Conservation (phyloP, 2,329 filamentous ascomycete genomes). For the Cryphonectria japonica region DNA sequence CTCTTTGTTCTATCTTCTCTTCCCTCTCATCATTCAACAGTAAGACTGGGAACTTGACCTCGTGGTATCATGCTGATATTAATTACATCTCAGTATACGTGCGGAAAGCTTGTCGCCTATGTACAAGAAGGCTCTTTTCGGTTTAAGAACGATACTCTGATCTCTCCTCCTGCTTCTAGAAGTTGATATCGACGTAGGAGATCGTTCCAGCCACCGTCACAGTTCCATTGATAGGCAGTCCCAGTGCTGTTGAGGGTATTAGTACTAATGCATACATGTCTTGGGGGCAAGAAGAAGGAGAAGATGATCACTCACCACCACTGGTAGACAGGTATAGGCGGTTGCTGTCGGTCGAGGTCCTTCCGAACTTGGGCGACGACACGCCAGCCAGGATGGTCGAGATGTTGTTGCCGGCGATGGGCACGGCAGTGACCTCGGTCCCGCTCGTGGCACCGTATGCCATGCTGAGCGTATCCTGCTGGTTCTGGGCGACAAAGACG, state of each 20-base stretch:
- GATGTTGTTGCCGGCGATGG: slow-evolving; percentile 15
- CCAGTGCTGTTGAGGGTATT: slow-evolving; percentile 1
- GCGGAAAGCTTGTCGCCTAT: background rate
- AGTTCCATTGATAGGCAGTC: slow-evolving; percentile 14
- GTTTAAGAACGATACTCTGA: background rate
- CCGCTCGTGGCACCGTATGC: background rate
- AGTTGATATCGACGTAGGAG: slow-evolving; percentile 18
- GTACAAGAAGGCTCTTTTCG: background rate
- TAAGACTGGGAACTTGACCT: background rate
- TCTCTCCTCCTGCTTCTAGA: background rate
- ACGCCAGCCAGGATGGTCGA: slow-evolving; percentile 21
- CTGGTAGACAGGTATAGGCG: slow-evolving; percentile 22
- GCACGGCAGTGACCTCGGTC: background rate
- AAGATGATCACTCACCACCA: slow-evolving; percentile 11
- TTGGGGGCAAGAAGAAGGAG: too few relatives aligned
- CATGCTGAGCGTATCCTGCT: slow-evolving; percentile 16
- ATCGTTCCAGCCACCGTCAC: slow-evolving; percentile 20
- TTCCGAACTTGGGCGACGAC: slow-evolving; percentile 21
- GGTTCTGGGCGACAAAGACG: slow-evolving; percentile 17
- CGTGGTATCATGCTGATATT: slow-evolving; percentile 1
- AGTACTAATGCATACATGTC: background rate
- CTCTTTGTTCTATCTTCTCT: background rate
- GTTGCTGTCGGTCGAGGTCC: slow-evolving; percentile 16
- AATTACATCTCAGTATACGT: background rate
- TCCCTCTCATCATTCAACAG: background rate